phyloP scores from a whole-genome alignment of 2,329 filamentous ascomycete species.

The Atkinsonella hypoxylon region DNA sequence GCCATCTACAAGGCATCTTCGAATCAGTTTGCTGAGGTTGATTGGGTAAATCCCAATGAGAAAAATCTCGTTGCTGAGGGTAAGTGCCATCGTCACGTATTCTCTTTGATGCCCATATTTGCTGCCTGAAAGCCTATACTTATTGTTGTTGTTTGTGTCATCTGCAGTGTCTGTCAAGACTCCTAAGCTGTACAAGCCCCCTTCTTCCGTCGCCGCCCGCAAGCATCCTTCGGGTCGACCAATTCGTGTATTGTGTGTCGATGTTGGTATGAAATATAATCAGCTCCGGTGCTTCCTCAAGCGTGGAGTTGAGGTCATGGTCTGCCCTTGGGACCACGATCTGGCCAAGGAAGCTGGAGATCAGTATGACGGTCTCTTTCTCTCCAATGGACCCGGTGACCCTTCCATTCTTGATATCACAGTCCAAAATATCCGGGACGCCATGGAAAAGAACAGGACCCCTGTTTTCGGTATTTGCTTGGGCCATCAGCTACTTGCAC shows the following conservation, averaged over 20 bases:
- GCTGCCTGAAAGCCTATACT: conserved; percentile 24
- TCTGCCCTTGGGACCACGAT: conserved; percentile 94
- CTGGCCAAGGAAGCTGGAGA: conserved; percentile 65
- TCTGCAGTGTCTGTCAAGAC: conserved; percentile 72
- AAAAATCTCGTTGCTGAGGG: conserved; percentile 91
- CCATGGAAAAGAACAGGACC: conserved; percentile 65
- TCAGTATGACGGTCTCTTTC: conserved; percentile 91
- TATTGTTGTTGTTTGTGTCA: conserved; percentile 4
- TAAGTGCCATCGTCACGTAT: conserved; percentile 37
- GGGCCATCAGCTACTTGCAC: conserved; percentile 83
- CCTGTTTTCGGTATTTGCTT: conserved; percentile 95
- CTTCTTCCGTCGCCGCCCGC: conserved; percentile 55
- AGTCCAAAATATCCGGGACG: conserved; percentile 64
- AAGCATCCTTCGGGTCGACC: conserved; percentile 81
- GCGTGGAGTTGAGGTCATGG: conserved; percentile 84
- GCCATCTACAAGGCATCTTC: conserved; percentile 17
- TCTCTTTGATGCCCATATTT: conserved; percentile 7
- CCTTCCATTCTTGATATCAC: conserved; percentile 74
- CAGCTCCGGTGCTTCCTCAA: conserved; percentile 87
- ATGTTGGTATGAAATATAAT: conserved; percentile 98
- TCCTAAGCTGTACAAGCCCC: conserved; percentile 76
- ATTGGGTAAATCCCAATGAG: conserved; percentile 86
- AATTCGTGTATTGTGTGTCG: conserved; percentile 80
- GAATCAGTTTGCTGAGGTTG: conserved; percentile 59
- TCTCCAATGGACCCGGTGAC: conserved; percentile 96